A percentile compares a stretch with the other conserved stretches of the same genome.
Evolutionary conservation across 768 basidiomycete species (phyloP).

Genomic region (Mycena sanguinolenta): DNA sequence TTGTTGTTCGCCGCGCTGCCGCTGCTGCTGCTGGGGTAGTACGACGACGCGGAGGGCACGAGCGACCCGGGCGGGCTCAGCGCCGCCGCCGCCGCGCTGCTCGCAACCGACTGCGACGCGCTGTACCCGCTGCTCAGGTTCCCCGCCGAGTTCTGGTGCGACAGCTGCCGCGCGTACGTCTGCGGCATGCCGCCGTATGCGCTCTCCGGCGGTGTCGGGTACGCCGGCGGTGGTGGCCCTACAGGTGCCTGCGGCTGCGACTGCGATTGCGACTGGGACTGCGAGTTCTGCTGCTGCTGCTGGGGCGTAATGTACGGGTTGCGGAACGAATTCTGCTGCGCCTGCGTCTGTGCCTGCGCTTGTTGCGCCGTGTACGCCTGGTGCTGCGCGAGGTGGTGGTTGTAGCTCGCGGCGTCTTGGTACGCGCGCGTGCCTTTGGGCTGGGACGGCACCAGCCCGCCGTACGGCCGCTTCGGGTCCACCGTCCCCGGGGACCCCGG

Average conservation of each 20-base stretch:
- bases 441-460: conserved; percentile 92
- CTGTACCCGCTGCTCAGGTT: conserved; percentile 53
- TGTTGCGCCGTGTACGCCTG: conserved; percentile 94
- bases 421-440: conserved; percentile 88
- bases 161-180: conserved; percentile 54
- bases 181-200: conserved; percentile 25
- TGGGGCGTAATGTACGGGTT: neutral
- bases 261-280: conserved; percentile 31
- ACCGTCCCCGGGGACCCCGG: conserved; percentile 41
- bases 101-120: conserved; percentile 48
- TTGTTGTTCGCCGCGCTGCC: neutral
- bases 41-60: conserved; percentile 70
- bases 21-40: conserved; percentile 61
- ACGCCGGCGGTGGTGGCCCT: conserved; percentile 35
- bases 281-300: conserved; percentile 11
- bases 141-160: conserved; percentile 65
- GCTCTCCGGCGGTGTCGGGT: conserved; percentile 48
- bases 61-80: conserved; percentile 48
- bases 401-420: conserved; percentile 93
- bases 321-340: conserved; percentile 41
- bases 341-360: conserved; percentile 75
- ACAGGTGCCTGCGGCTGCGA: conserved; percentile 40
- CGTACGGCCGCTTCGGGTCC: conserved; percentile 91
- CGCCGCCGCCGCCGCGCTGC: conserved; percentile 48
- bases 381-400: conserved; percentile 94